Conservation (phyloP, 2,329 filamentous ascomycete species). For the Coniochaeta prunicola region DNA sequence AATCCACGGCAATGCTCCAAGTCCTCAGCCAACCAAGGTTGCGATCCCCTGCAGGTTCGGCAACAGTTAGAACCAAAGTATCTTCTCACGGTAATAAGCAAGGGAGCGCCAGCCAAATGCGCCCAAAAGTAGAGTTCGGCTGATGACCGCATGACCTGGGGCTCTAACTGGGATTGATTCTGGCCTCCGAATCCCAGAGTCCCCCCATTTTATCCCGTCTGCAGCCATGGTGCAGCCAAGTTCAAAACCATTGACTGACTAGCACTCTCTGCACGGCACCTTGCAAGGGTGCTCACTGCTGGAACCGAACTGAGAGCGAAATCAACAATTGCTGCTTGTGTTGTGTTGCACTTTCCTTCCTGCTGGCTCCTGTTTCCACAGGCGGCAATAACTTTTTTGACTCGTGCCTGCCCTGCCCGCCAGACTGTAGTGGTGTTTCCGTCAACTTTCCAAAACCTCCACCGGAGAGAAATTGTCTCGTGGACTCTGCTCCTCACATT, state of each 20-base stretch:
- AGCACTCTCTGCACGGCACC: not conserved
- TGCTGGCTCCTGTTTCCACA: not conserved
- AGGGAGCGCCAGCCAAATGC: not conserved
- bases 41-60: not conserved
- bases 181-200: not conserved
- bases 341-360: not conserved
- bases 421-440: not conserved
- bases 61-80: not conserved
- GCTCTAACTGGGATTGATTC: not conserved
- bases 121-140: not conserved
- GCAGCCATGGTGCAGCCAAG: not conserved
- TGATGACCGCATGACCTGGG: not conserved
- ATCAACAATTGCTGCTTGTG: conserved; percentile 1
- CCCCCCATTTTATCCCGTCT: not conserved
- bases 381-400: not conserved
- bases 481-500: not conserved
- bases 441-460: not conserved
- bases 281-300: not conserved
- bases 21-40: not conserved
- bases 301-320: not conserved
- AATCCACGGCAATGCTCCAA: not conserved
- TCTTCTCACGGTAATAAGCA: not conserved
- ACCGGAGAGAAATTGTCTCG: not conserved
- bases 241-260: not conserved
- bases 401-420: not conserved